phyloP scores from a whole-genome alignment of 441 rosid genomes.

The Brassica balearica region DNA sequence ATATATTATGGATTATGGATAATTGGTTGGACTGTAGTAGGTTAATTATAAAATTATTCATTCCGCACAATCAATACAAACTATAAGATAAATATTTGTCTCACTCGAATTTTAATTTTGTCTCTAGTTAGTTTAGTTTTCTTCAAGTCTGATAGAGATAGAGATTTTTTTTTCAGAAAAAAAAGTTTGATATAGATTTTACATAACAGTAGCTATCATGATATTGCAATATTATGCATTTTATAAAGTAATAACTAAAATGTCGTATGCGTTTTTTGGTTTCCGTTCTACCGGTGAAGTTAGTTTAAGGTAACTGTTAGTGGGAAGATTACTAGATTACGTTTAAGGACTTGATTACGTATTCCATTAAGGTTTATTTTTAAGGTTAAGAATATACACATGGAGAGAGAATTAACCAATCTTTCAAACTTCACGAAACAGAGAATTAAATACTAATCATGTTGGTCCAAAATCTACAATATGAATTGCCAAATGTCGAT shows the following conservation, averaged over 20 bases:
- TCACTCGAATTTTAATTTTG: not conserved
- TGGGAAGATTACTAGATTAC: too few relatives aligned
- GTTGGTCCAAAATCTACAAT: not conserved
- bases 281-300: not conserved
- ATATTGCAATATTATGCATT: not conserved
- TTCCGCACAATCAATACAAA: not conserved
- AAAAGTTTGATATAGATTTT: too few relatives aligned
- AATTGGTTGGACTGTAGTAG: too few relatives aligned
- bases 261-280: not conserved
- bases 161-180: not conserved
- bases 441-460: not conserved
- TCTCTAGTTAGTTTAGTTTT: not conserved
- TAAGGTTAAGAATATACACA: not conserved
- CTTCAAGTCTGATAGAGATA: not conserved
- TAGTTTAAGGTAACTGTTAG: not conserved
- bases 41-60: not conserved
- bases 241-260: too few relatives aligned
- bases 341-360: too few relatives aligned
- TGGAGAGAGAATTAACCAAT: not conserved
- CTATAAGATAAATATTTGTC: not conserved
- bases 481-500: not conserved
- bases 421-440: not conserved
- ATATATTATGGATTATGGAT: not conserved
- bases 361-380: not conserved
- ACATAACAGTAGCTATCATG: not conserved